These are phyloP conservation scores for Saccharum officinarum DNA, from an alignment of 176 grass and related monocot species.

Conservation along the genomic window DNA sequence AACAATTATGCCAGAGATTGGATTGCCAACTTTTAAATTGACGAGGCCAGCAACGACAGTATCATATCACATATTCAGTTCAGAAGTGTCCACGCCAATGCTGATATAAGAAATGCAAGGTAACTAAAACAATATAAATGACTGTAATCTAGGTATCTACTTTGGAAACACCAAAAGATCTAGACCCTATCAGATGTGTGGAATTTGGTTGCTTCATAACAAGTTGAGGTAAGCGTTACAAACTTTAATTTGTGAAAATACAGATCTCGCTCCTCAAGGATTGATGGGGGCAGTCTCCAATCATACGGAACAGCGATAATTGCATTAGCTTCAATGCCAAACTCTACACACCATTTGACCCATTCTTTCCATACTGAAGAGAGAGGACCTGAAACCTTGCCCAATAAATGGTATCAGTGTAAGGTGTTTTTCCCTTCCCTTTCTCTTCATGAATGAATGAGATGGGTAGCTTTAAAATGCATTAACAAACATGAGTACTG, in stretches of 20 bases:
- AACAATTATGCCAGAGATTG: background rate
- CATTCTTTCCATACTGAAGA: conserved; percentile 99
- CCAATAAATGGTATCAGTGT: conserved; percentile 37
- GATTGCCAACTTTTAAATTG: background rate
- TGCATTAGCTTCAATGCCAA: conserved; percentile 97
- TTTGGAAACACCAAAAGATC: conserved; percentile 24
- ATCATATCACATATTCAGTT: conserved; percentile 6
- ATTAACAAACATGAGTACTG: background rate
- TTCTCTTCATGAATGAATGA: conserved; percentile 1
- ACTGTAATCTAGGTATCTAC: background rate
- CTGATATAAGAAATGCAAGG: background rate
- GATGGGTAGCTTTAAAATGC: background rate
- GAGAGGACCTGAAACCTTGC: conserved; percentile 76
- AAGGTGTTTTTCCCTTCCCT: background rate
- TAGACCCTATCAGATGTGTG: background rate
- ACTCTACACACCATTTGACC: conserved; percentile 98
- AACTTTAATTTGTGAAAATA: conserved; percentile 99
- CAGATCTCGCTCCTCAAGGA: conserved; percentile 90
- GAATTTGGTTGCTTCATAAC: conserved; percentile 12
- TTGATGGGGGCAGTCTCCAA: conserved; percentile 88
- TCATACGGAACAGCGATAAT: conserved; percentile 94
- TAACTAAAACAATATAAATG: background rate
- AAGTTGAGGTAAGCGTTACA: conserved; percentile 37
- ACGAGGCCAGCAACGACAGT: background rate
- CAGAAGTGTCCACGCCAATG: conserved; percentile 1